Evolutionary conservation across 2,329 filamentous ascomycete genomes (phyloP), one percentile per base, ranked within the genome.

Genomic region (Cercospora sp.): DNA sequence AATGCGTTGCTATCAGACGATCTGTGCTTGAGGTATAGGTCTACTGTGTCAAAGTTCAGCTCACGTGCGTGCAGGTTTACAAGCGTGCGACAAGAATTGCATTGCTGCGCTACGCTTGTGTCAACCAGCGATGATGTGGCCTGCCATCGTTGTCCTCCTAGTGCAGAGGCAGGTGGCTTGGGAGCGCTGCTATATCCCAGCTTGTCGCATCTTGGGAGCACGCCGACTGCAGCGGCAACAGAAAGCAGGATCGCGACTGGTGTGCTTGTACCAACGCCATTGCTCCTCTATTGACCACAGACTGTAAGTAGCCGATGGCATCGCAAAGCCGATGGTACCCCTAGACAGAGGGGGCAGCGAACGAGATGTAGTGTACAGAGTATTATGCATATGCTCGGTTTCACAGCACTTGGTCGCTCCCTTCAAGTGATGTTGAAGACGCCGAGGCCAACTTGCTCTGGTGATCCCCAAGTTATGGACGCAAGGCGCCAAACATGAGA

Each of bases 401-500:
- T 4, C 24, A 24, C 49, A 13, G 21, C 26, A 7, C 1, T 26
- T 28, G 49, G 21, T 26, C 6, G 24, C 21, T 16, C 12, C 1
- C 5, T 26, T 16, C 13, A 28, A 24, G 12, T 55, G 21, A 28
- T 24, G 26, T 55, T 16, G 24, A 55, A 28, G 7, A 28, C 13
- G 12, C 26, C 21, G 59, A 49, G 21, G 21, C 28, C 18, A n/a
- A 18, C 12, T 24, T 18, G 24, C 21, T 13, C 51, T 12, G 16
- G 7, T 26, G 16, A 21, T 10, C 5, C n/a, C 51, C 55, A 65
- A 7, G 7, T 58, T 26, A 37, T 37, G 72, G 72, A 66, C 77
- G 80, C 60, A 77, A 70, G 68, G 79, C 67, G 3, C 80, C 81
- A 71, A 74, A 80, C 16, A 79, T 32, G 60, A 79, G 69, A 66